These are phyloP conservation scores for Trichoderma gamsii DNA, from an alignment of 495 filamentous ascomycete genomes.

Conservation along the genomic window DNA sequence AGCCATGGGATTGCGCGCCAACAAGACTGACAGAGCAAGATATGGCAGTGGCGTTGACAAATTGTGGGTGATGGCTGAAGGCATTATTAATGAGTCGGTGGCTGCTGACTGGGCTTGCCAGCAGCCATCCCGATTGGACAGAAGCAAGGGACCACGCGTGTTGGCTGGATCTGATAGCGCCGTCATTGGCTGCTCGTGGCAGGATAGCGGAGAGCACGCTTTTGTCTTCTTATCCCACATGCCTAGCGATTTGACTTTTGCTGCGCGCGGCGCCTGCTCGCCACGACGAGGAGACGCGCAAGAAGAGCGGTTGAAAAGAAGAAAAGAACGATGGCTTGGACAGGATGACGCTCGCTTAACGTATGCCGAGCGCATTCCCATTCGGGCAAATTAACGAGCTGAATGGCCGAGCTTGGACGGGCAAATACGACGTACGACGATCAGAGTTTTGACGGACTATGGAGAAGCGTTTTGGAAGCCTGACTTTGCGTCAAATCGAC, in stretches of 20 bases:
- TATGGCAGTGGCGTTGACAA: not conserved
- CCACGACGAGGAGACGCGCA: not conserved
- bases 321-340: not conserved
- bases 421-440: not conserved
- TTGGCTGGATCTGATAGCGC: not conserved
- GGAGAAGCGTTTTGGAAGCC: not conserved
- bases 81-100: slow-evolving; percentile 2
- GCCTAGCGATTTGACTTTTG: not conserved
- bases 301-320: slow-evolving; percentile 2
- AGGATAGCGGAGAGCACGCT: not conserved
- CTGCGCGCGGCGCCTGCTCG: not conserved
- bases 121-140: not conserved
- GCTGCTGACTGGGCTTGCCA: not conserved
- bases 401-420: not conserved
- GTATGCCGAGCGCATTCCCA: not conserved
- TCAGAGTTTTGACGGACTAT: not conserved
- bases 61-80: not conserved
- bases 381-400: not conserved
- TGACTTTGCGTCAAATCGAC: not conserved
- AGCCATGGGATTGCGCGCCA: too few species aligned
- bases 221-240: not conserved
- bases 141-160: not conserved
- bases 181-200: not conserved
- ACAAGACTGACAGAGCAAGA: too few species aligned
- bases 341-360: not conserved